Percentiles rank a stretch among this genome's conserved stretches.
phyloP scores from a whole-genome alignment of 768 basidiomycete genomes.

The Cubamyces sp. region DNA sequence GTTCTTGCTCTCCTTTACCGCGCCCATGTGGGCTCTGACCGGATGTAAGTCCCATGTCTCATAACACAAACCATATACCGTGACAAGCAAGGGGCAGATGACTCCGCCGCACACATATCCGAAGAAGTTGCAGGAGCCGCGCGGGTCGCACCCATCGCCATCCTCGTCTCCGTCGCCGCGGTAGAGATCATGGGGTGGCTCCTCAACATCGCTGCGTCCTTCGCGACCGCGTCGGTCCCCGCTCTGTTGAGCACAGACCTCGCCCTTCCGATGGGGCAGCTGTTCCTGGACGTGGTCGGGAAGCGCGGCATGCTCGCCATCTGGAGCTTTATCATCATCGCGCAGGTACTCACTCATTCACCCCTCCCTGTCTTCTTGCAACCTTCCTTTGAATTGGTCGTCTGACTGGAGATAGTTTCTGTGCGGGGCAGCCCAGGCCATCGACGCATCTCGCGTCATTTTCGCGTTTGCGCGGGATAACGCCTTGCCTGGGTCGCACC shows the following conservation, averaged over 20 bases:
- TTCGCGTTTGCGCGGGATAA: slow-evolving; percentile 78
- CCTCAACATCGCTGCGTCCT: slow-evolving; percentile 62
- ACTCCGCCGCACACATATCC: slow-evolving; percentile 78
- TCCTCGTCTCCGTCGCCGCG: slow-evolving; percentile 60
- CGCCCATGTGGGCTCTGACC: slow-evolving; percentile 80
- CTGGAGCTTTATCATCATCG: slow-evolving; percentile 72
- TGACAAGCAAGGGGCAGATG: slow-evolving; percentile 47
- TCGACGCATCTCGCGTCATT: slow-evolving; percentile 75
- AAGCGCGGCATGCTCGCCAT: slow-evolving; percentile 72
- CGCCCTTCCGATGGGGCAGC: slow-evolving; percentile 71
- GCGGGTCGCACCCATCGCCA: slow-evolving; percentile 68
- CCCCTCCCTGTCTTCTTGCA: slow-evolving; percentile 4
- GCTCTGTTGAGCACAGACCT: slow-evolving; percentile 52
- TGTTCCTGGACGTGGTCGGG: slow-evolving; percentile 65
- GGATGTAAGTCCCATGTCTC: slow-evolving; percentile 53
- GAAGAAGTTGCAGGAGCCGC: slow-evolving; percentile 71
- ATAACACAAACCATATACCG: neutral
- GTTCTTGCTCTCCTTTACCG: slow-evolving; percentile 69
- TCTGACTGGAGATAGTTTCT: slow-evolving; percentile 52
- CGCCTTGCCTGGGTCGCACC: slow-evolving; percentile 70
- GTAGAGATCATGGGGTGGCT: slow-evolving; percentile 68
- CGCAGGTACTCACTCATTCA: slow-evolving; percentile 41
- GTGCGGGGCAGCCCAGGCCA: slow-evolving; percentile 72
- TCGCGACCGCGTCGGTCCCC: slow-evolving; percentile 58
- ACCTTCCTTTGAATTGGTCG: neutral